Evolutionary conservation across 192 early-diverging fungal genomes (phyloP).

Genomic region (Coemansia guatemalensis): DNA sequence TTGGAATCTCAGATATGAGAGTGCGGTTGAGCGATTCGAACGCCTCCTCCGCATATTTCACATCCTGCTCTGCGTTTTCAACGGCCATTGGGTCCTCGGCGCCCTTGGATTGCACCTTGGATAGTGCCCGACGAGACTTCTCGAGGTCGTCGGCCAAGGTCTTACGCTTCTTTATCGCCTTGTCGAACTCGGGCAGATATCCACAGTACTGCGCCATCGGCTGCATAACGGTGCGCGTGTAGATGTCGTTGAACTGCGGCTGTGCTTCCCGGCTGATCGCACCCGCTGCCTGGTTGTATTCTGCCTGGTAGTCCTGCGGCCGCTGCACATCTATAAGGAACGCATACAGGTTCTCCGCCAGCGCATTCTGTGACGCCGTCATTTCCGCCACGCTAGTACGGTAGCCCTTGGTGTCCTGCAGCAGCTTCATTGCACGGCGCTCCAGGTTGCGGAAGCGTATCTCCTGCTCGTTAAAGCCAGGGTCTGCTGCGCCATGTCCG

Average conservation of each 20-base stretch:
- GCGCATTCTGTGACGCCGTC: conserved; percentile 78
- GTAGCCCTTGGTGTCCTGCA: conserved; percentile 93
- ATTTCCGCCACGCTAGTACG: conserved; percentile 81
- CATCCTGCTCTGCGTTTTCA: conserved; percentile 81
- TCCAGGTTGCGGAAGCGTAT: conserved; percentile 78
- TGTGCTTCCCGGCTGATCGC: conserved; percentile 78
- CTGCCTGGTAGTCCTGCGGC: conserved; percentile 69
- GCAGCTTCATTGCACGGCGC: conserved; percentile 74
- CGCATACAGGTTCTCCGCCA: conserved; percentile 84
- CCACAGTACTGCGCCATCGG: conserved; percentile 82
- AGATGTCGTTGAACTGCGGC: conserved; percentile 82
- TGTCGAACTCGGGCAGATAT: conserved; percentile 92
- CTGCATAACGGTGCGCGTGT: conserved; percentile 82
- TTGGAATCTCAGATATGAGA: conserved; percentile 85
- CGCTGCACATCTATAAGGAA: conserved; percentile 83
- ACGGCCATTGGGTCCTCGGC: conserved; percentile 62
- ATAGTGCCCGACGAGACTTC: conserved; percentile 63
- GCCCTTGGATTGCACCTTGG: conserved; percentile 82
- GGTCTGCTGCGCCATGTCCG: conserved; percentile 52
- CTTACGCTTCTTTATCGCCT: conserved; percentile 84
- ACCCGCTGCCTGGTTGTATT: conserved; percentile 82
- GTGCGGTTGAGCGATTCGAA: conserved; percentile 83
- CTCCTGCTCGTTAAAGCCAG: conserved; percentile 82
- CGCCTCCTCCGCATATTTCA: conserved; percentile 66
- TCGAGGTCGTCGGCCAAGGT: conserved; percentile 93